Conservation (phyloP, 129 eudicot species). For the Gnaphalium uliginosum region DNA sequence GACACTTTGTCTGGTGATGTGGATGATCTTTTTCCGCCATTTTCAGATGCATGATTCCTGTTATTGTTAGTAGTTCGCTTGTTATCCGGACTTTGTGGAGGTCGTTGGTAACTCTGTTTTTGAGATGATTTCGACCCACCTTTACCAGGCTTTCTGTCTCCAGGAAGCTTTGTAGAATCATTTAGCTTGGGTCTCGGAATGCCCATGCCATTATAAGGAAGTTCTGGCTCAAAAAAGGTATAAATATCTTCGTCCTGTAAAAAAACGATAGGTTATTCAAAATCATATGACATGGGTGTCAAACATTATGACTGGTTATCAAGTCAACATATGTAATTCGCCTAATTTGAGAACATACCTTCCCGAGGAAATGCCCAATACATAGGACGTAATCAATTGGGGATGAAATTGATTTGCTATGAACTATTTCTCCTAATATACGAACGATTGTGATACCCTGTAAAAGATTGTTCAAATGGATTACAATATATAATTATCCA, state of each 20-base stretch:
- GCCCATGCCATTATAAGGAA: constrained; percentile 54
- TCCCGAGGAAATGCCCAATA: constrained; percentile 82
- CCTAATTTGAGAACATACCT: constrained; percentile 46
- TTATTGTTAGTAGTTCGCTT: constrained; percentile 35
- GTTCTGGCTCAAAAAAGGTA: constrained; percentile 95
- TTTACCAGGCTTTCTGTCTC: constrained; percentile 54
- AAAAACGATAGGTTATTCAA: background rate
- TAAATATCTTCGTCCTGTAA: constrained; percentile 86
- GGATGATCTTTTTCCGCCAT: constrained; percentile 54
- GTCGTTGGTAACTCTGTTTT: constrained; percentile 30
- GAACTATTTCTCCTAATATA: constrained; percentile 89
- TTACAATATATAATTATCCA: constrained; percentile 2
- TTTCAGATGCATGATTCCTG: constrained; percentile 26
- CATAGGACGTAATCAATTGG: constrained; percentile 93
- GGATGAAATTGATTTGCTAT: constrained; percentile 72
- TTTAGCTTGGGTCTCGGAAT: constrained; percentile 52
- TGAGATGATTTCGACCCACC: constrained; percentile 48
- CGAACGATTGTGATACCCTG: constrained; percentile 97
- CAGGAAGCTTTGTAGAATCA: constrained; percentile 49
- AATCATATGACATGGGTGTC: background rate
- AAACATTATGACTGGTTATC: background rate
- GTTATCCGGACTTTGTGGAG: constrained; percentile 44
- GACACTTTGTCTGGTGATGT: constrained; percentile 50
- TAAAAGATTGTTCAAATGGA: constrained; percentile 13
- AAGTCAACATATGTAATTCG: background rate